Evolutionary conservation across 2,329 filamentous ascomycete genomes (phyloP).

Genomic region (Corinectria fuckeliana): DNA sequence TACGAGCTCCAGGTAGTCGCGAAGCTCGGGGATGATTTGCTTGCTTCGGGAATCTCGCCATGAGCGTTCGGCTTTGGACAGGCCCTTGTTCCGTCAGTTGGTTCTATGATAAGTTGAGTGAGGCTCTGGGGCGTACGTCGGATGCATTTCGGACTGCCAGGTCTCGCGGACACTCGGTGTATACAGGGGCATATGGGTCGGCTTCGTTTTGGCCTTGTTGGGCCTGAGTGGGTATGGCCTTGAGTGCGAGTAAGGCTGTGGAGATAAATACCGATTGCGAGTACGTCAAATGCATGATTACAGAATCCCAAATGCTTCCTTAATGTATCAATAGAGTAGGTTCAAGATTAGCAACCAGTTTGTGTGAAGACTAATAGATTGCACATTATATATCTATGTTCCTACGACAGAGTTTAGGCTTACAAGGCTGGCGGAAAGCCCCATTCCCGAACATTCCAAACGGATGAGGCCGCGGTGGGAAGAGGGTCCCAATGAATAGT

Average conservation of each 20-base stretch:
- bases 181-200: constrained; percentile 25
- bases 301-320: neutral
- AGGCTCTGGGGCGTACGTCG: neutral
- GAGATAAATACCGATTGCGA: neutral
- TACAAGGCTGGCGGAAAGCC: neutral
- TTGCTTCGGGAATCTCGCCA: constrained; percentile 31
- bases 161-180: constrained; percentile 17
- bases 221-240: neutral
- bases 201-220: neutral
- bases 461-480: neutral
- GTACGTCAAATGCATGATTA: neutral
- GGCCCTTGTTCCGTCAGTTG: constrained; percentile 16
- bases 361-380: no score
- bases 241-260: neutral
- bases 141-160: constrained; percentile 19
- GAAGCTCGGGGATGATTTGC: constrained; percentile 28
- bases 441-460: neutral
- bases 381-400: no score
- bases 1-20: constrained; percentile 29
- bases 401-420: no score
- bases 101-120: accelerated
- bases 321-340: neutral
- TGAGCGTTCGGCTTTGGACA: constrained; percentile 29
- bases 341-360: no score
- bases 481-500: neutral